phyloP scores from a whole-genome alignment of 2,329 filamentous ascomycete species.

The Colletotrichum sp. region DNA sequence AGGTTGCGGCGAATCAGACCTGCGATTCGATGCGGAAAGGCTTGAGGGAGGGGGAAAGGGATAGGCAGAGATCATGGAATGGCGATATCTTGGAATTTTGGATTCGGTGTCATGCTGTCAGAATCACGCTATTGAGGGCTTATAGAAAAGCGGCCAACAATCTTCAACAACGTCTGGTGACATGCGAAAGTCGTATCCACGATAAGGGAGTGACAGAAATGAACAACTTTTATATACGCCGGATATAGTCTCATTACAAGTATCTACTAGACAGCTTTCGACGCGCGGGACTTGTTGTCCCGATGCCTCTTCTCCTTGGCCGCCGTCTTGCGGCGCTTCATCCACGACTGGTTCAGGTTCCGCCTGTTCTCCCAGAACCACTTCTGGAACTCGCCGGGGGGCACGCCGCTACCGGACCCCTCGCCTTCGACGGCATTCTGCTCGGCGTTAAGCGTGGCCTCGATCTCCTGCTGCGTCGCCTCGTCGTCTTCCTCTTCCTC shows the following conservation, averaged over 20 bases:
- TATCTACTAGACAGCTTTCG: constrained; percentile 35
- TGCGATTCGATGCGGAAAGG: too few species aligned
- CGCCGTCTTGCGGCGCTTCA: constrained; percentile 65
- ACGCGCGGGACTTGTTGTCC: constrained; percentile 64
- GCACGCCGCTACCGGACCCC: background rate
- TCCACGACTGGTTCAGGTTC: constrained; percentile 70
- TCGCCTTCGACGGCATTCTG: constrained; percentile 24
- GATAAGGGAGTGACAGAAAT: background rate
- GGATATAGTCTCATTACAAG: background rate
- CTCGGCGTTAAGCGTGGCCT: constrained; percentile 31
- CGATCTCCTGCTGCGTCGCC: constrained; percentile 32
- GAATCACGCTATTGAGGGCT: background rate
- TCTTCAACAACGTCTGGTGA: background rate
- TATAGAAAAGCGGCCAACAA: background rate
- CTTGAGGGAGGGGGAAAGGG: too few species aligned
- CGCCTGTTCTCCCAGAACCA: constrained; percentile 74
- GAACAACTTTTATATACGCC: background rate
- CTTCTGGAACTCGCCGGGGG: constrained; percentile 61
- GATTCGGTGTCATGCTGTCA: too few species aligned
- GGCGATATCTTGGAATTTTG: too few species aligned
- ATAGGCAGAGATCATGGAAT: too few species aligned
- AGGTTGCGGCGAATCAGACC: too few species aligned
- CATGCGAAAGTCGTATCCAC: accelerated
- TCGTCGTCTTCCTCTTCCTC: constrained; percentile 46
- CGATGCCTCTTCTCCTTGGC: constrained; percentile 71